phyloP scores from a whole-genome alignment of 768 basidiomycete species.

The Mycena haematopus region DNA sequence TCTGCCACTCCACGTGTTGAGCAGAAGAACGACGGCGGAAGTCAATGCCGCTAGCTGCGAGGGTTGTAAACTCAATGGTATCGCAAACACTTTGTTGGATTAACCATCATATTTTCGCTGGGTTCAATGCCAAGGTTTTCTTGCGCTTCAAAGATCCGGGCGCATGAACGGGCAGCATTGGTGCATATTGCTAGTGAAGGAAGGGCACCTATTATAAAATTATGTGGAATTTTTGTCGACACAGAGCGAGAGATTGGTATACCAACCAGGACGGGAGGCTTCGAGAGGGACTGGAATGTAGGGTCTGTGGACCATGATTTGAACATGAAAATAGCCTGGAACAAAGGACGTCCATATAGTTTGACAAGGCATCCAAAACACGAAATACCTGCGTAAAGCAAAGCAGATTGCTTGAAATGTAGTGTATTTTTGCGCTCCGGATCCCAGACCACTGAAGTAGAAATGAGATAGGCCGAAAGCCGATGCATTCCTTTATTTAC shows the following conservation, averaged over 20 bases:
- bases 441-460: conserved; percentile 49
- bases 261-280: conserved; percentile 38
- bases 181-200: conserved; percentile 83
- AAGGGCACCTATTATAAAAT: conserved; percentile 38
- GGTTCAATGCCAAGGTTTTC: conserved; percentile 43
- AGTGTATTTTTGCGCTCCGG: conserved; percentile 44
- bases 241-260: neutral
- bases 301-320: conserved; percentile 64
- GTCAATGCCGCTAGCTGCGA: conserved; percentile 44
- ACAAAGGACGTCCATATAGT: neutral
- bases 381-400: conserved; percentile 46
- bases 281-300: conserved; percentile 76
- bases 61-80: conserved; percentile 5
- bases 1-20: conserved; percentile 71
- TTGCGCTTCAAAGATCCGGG: conserved; percentile 68
- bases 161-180: conserved; percentile 80
- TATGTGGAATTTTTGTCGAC: no score
- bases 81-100: conserved; percentile 15
- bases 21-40: conserved; percentile 61
- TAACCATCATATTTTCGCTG: conserved; percentile 45
- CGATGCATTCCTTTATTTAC: conserved; percentile 42
- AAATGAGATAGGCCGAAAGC: conserved; percentile 57
- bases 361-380: no score
- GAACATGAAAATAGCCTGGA: conserved; percentile 46
- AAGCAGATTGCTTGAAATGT: conserved; percentile 65